Conservation (phyloP, 2,329 filamentous ascomycete genomes). For the Neofusicoccum cordaticola region DNA sequence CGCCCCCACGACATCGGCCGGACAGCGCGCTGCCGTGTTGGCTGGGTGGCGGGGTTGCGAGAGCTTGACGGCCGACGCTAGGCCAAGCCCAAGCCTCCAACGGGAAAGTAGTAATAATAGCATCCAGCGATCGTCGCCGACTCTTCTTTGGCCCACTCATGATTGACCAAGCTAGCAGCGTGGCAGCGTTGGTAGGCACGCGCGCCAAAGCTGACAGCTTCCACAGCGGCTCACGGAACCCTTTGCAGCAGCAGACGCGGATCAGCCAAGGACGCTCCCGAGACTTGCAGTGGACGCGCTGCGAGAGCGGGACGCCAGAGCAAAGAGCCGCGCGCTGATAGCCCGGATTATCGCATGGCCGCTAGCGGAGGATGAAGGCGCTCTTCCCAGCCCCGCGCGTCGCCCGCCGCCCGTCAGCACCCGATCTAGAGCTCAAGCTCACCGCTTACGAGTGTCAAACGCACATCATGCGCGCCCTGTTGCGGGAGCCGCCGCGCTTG, state of each 20-base stretch:
- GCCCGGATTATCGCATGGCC: neutral
- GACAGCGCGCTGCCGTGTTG: neutral
- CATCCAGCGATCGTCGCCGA: slow-evolving; percentile 9
- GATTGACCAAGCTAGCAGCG: neutral
- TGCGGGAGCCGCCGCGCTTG: slow-evolving; percentile 6
- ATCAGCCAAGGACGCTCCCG: neutral
- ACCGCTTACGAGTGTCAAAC: slow-evolving; percentile 11
- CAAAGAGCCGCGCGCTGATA: slow-evolving; percentile 5
- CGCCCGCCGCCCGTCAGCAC: slow-evolving; percentile 5
- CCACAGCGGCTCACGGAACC: neutral
- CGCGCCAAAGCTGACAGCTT: neutral
- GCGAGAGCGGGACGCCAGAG: neutral
- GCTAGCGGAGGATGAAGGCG: slow-evolving; percentile 2
- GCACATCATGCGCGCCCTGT: neutral
- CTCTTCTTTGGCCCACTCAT: neutral
- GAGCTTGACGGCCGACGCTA: neutral
- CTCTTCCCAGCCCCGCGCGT: neutral
- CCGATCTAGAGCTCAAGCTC: neutral
- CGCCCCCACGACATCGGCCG: slow-evolving; percentile 5
- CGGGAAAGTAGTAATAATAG: slow-evolving; percentile 14
- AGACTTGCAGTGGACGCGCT: neutral
- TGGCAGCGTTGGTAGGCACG: neutral
- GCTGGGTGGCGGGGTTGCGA: neutral
- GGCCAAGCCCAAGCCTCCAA: neutral
- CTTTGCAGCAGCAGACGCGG: neutral